A percentile compares a stretch with the other conserved stretches of the same genome.
phyloP scores from a whole-genome alignment of 2,329 filamentous ascomycete species.

The Ambrosiella beaveri region DNA sequence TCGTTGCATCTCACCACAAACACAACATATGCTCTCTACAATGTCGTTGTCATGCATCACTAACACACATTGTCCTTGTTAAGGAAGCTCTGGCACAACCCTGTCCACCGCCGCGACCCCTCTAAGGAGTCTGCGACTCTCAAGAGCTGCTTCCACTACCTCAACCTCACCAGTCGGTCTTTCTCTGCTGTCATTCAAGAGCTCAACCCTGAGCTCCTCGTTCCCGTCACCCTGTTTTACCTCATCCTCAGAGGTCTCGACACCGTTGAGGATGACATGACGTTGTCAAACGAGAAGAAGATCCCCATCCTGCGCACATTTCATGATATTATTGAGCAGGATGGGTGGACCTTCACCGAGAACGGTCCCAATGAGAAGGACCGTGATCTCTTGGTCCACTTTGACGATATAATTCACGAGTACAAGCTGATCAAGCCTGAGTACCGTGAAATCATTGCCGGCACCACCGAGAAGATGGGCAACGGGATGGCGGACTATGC shows the following conservation, averaged over 20 bases:
- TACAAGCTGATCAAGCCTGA: slow-evolving; percentile 73
- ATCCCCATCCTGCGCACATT: slow-evolving; percentile 75
- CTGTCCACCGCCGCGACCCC: slow-evolving; percentile 68
- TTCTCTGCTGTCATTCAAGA: slow-evolving; percentile 90
- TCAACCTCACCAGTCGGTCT: slow-evolving; percentile 79
- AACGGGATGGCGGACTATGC: slow-evolving; percentile 97
- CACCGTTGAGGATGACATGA: slow-evolving; percentile 99
- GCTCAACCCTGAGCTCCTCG: slow-evolving; percentile 80
- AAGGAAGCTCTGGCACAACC: slow-evolving; percentile 95
- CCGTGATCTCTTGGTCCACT: slow-evolving; percentile 77
- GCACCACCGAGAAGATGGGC: slow-evolving; percentile 88
- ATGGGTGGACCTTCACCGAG: slow-evolving; percentile 79
- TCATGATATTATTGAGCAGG: slow-evolving; percentile 56
- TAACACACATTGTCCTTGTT: slow-evolving; percentile 1
- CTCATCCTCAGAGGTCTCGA: slow-evolving; percentile 80
- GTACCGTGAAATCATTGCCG: slow-evolving; percentile 75
- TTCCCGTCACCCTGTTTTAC: slow-evolving; percentile 85
- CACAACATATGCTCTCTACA: not conserved
- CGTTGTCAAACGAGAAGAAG: slow-evolving; percentile 63
- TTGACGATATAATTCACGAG: slow-evolving; percentile 71
- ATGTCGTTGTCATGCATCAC: slow-evolving; percentile 1
- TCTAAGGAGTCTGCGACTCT: slow-evolving; percentile 58
- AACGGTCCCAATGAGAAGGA: slow-evolving; percentile 91
- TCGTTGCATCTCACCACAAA: not conserved
- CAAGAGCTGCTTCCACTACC: slow-evolving; percentile 68